Conservation (phyloP, 1,284 basidiomycete genomes). For the Rhodotorula sp. region DNA sequence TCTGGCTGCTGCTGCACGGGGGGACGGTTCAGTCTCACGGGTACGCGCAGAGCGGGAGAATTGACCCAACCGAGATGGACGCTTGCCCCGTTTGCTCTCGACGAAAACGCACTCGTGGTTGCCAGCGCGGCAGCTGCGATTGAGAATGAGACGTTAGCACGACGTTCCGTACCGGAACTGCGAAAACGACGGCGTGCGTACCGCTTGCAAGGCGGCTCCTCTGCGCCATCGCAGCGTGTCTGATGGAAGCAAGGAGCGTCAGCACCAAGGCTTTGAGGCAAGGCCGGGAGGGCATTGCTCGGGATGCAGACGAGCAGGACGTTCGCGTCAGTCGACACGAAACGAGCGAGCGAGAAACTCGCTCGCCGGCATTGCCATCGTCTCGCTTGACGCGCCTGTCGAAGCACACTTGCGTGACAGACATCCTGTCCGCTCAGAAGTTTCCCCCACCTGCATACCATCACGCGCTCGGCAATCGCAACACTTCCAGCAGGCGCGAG, state of each 20-base stretch:
- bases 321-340: too few species aligned
- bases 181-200: neutral
- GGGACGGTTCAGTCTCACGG: neutral
- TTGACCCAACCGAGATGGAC: conserved; percentile 15
- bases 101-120: conserved; percentile 37
- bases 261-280: neutral
- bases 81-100: conserved; percentile 36
- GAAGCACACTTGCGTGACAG: too few species aligned
- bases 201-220: conserved; percentile 35
- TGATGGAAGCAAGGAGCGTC: neutral
- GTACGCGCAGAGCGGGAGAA: neutral
- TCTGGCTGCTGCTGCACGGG: neutral
- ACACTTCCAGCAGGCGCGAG: neutral
- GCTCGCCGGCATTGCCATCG: too few species aligned
- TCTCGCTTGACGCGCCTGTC: too few species aligned
- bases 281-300: neutral
- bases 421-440: too few species aligned
- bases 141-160: too few species aligned
- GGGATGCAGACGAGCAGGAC: neutral
- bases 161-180: too few species aligned
- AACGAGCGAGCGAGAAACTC: too few species aligned
- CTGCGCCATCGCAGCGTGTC: conserved; percentile 34
- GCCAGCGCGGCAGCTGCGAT: conserved; percentile 11
- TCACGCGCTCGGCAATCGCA: too few species aligned
- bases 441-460: too few species aligned